Base-by-base conservation (phyloP, 306 rosid species). In the Trifolium dubium region DNA sequence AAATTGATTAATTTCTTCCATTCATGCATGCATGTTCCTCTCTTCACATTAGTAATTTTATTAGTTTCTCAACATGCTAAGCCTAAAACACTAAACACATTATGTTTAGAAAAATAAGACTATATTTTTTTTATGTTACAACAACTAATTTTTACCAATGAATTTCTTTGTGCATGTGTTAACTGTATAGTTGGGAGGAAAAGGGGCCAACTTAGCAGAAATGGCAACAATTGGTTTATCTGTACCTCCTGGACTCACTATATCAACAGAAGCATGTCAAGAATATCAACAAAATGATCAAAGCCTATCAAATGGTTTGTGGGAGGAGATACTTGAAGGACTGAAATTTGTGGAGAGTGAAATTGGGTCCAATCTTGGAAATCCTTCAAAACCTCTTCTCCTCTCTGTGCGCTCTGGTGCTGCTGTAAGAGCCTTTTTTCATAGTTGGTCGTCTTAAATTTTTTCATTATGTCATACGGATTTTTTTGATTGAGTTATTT, bases 391-490 rank as follows among this genome's bases (percentile, higher is more conserved):
- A 69, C 96, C 97, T 69, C 97, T 94, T 23, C 92, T 94, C 51
- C 88, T 92, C 43, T 89, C 99, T 0, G 93, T 94, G 58, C 97
- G 97, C 75, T 94, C 99, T 37, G 99, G 99, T 77, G 99, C 99
- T 28, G 96, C 97, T 39, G 99, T 94, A 86, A 10, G 90, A 46
- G 50, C 14, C 1, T 23, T 60, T 69, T 66, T 64, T 55, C 62
- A 7, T 15, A 15, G 47, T 51, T 19, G 13, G 4, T 74, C 69
- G 70, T 31, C 23, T 23, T 23, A 23, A 19, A 1, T 3, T 69
- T 64, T 23, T 28, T 58, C 4, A 13, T 2, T 8, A 2, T 68
- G 53, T 44, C 18, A 6, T 35, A 61, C 1, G 15, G 13, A 12
- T 51, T 51, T 10, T 15, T 50, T 50, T 28, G 23, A 15, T 15